These are phyloP conservation scores for Kwoniella heveanensis DNA, from an alignment of 768 basidiomycete species.

Conservation along the genomic window DNA sequence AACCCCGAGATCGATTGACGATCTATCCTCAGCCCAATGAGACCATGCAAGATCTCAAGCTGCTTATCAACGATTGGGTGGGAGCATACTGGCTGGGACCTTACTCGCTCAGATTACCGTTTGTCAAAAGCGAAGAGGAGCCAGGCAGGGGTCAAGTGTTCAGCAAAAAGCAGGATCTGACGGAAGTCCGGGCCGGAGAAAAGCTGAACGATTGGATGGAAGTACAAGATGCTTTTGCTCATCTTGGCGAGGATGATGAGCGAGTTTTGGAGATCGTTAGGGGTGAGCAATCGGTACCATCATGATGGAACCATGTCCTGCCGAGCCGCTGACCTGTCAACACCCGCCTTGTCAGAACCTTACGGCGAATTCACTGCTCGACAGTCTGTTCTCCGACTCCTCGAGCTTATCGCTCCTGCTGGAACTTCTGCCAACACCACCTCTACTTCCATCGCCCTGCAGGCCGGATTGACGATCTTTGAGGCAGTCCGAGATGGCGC, in stretches of 20 bases:
- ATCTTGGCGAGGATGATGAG: constrained; percentile 46
- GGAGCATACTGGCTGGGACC: constrained; percentile 60
- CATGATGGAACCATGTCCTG: background rate
- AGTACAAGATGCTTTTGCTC: constrained; percentile 57
- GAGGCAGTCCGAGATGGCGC: constrained; percentile 56
- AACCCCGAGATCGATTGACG: constrained; percentile 30
- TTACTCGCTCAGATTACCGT: constrained; percentile 55
- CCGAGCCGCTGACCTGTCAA: background rate
- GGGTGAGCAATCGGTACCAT: constrained; percentile 47
- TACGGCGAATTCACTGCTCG: constrained; percentile 57
- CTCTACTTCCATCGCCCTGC: constrained; percentile 43
- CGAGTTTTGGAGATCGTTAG: constrained; percentile 57
- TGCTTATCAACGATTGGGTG: constrained; percentile 56
- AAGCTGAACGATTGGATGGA: constrained; percentile 58
- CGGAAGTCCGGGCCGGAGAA: constrained; percentile 51
- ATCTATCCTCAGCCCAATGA: constrained; percentile 52
- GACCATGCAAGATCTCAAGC: constrained; percentile 56
- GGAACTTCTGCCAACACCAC: constrained; percentile 45
- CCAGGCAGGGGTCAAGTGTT: constrained; percentile 38
- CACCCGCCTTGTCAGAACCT: constrained; percentile 55
- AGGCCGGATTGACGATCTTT: constrained; percentile 52
- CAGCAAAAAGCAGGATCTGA: constrained; percentile 45
- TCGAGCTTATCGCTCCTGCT: constrained; percentile 51
- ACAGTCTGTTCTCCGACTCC: constrained; percentile 56
- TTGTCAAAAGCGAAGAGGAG: constrained; percentile 16